Percentiles rank a stretch among this genome's conserved stretches.
Conservation (phyloP, 805 yeast species). For the Candida taoyuanica region DNA sequence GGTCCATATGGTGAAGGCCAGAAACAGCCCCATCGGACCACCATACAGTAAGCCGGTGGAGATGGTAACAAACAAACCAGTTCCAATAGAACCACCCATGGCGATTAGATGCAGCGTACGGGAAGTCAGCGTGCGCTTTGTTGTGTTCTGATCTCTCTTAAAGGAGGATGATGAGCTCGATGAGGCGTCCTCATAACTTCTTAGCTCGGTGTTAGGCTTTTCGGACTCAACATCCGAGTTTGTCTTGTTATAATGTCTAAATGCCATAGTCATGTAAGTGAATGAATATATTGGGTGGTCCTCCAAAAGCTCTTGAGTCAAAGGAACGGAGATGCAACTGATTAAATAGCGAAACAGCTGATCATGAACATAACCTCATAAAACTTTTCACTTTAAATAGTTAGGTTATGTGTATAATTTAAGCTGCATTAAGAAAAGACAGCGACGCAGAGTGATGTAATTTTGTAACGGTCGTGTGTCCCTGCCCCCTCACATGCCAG, state of each 20-base stretch:
- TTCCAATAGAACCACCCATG: slow-evolving; percentile 62
- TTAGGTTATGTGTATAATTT: too few relatives aligned
- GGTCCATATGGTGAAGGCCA: slow-evolving; percentile 55
- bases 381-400: background rate
- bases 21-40: slow-evolving; percentile 50
- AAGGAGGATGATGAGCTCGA: slow-evolving; percentile 5
- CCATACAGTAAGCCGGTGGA: slow-evolving; percentile 50
- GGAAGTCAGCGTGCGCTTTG: slow-evolving; percentile 35
- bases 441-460: slow-evolving; percentile 2
- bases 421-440: background rate
- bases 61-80: slow-evolving; percentile 57
- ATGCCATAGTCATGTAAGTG: too few relatives aligned
- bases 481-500: too few relatives aligned
- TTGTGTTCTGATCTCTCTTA: slow-evolving; percentile 12
- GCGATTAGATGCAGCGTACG: slow-evolving; percentile 63
- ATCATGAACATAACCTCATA: too few relatives aligned
- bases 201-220: slow-evolving; percentile 1
- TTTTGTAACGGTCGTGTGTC: too few relatives aligned
- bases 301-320: too few relatives aligned
- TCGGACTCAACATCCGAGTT: slow-evolving; percentile 4
- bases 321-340: too few relatives aligned
- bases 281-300: too few relatives aligned
- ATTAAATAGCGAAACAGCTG: too few relatives aligned
- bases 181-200: background rate
- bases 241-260: background rate